Evolutionary conservation across 1,284 basidiomycete genomes (phyloP).

Genomic region (Rhodofomes roseus): DNA sequence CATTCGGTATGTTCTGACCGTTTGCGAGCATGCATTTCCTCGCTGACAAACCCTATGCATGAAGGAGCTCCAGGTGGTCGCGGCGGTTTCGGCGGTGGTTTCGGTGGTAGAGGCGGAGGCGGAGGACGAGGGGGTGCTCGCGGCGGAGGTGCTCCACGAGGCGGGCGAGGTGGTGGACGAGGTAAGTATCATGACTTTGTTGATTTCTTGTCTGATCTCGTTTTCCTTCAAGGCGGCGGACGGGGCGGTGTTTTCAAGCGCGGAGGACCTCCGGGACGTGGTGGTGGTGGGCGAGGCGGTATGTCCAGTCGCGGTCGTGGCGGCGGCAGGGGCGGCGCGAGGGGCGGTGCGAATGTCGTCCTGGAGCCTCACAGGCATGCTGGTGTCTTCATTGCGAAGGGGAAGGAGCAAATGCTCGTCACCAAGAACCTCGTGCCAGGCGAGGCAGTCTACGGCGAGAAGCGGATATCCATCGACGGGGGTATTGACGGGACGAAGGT

Average conservation of each 20-base stretch:
- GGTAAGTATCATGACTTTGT: conserved; percentile 7
- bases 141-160: conserved; percentile 19
- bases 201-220: too few species aligned
- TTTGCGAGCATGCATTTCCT: too few species aligned
- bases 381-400: conserved; percentile 92
- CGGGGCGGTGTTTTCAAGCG: conserved; percentile 36
- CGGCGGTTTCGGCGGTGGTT: conserved; percentile 35
- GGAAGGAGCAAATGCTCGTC: conserved; percentile 96
- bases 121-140: conserved; percentile 22
- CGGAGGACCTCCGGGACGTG: conserved; percentile 37
- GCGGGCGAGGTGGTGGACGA: conserved; percentile 28
- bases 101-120: conserved; percentile 28
- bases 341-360: conserved; percentile 82
- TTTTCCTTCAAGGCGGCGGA: conserved; percentile 40
- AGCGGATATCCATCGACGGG: conserved; percentile 84
- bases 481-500: conserved; percentile 82
- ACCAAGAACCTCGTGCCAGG: conserved; percentile 98
- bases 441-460: conserved; percentile 98
- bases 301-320: conserved; percentile 49
- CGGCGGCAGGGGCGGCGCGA: conserved; percentile 61
- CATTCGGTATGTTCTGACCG: conserved; percentile 26
- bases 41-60: too few species aligned
- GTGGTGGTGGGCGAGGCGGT: conserved; percentile 39
- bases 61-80: conserved; percentile 35
- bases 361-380: conserved; percentile 95